Evolutionary conservation across 192 early-diverging fungal genomes (phyloP), one percentile per base, ranked within the genome.

Genomic region (Helicostylum pulchrum): DNA sequence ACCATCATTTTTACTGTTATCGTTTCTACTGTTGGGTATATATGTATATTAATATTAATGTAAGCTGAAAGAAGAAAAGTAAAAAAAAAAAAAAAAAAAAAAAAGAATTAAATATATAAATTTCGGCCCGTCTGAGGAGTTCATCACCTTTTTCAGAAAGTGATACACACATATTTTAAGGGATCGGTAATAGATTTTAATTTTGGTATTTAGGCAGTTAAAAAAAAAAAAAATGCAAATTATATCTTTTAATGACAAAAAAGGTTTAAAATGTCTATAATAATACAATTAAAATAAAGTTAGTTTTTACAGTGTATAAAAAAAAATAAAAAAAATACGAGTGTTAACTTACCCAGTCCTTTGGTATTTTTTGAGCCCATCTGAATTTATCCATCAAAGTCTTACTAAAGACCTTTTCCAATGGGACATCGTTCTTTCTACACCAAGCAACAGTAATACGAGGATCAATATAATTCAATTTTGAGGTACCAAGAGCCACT

Each of bases 391-490:
- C 92, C 17, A 92, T 81, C 70, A 98, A 74, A 2, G 89, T 90
- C 74, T 88, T 87, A 75, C 86, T 92, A 60, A 97, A 96, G 43
- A 97, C 92, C 79, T 95, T 97, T 51, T 94, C 94, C 21, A 95
- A 43, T 1, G 95, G 94, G 3, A 99, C 94, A 56, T 88, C 76
- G 68, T 91, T 75, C 68, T 92, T 93, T 58, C 87, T 80, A 76
- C 93, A 94, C 97, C 97, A 99, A 12, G 92, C 90, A 7, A 87
- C 86, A 1, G 93, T 91, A 53, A 99, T 99, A 39, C 97, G 87
- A 36, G 97, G 97, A 69, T 99, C 97, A 61, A 97, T 94, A 79
- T 99, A 99, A 79, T 99, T 99, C 76, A 94, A 89, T 79, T 98
- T 98, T 32, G 95, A 97, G 2, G 97, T 99, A 17, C 94, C 88